phyloP scores from a whole-genome alignment of 352 stramenopile genomes.

The Elongisporangium undulatum region DNA sequence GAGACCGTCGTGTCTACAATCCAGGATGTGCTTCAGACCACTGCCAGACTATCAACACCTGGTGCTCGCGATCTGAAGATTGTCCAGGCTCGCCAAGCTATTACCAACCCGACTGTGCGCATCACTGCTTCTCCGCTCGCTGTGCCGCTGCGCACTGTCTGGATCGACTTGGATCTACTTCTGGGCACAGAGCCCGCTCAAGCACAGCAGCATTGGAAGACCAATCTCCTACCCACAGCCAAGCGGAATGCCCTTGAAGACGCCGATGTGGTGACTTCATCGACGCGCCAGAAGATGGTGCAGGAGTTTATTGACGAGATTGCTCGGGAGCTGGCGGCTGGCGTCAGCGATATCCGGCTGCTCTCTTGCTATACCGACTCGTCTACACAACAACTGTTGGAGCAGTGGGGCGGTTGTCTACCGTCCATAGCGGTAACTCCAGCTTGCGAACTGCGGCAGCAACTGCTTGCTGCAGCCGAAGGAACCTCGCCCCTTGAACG shows the following conservation, averaged over 20 bases:
- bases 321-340: neutral
- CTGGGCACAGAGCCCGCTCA: neutral
- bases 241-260: neutral
- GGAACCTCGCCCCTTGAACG: neutral
- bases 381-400: neutral
- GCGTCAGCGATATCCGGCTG: neutral
- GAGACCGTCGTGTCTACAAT: slow-evolving; percentile 80
- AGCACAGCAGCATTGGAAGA: neutral
- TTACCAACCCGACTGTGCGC: slow-evolving; percentile 44
- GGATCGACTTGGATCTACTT: neutral
- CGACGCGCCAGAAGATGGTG: neutral
- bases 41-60: slow-evolving; percentile 22
- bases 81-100: slow-evolving; percentile 74
- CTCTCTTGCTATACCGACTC: neutral
- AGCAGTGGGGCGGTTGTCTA: neutral
- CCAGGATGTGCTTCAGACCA: slow-evolving; percentile 74
- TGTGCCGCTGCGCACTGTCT: neutral
- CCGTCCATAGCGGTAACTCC: neutral
- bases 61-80: slow-evolving; percentile 79
- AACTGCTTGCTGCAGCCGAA: neutral
- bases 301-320: neutral
- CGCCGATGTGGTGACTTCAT: neutral
- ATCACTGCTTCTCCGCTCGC: slow-evolving; percentile 42
- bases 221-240: neutral
- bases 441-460: neutral